phyloP scores from a whole-genome alignment of 2,329 filamentous ascomycete genomes.

The Ophiostoma australiae region DNA sequence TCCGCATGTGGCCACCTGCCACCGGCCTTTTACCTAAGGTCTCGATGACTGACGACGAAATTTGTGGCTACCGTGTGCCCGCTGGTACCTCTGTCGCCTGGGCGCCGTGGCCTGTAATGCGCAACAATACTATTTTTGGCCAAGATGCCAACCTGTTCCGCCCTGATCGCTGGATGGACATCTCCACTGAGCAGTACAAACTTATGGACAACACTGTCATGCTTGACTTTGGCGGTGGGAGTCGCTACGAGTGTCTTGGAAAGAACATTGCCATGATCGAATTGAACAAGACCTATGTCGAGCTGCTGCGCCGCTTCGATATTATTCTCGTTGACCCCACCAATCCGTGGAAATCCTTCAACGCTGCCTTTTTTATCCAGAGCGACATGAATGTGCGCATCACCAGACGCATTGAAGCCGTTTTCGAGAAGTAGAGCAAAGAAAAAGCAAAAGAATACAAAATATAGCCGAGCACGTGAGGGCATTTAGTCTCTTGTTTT shows the following conservation, averaged over 20 bases:
- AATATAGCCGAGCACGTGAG: not conserved
- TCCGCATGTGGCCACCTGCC: conserved; percentile 45
- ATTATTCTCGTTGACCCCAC: conserved; percentile 31
- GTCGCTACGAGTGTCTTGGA: conserved; percentile 39
- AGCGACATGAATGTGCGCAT: conserved; percentile 26
- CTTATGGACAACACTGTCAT: conserved; percentile 34
- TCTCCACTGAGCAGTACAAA: conserved; percentile 27
- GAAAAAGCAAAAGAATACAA: not conserved
- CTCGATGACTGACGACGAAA: conserved; percentile 37
- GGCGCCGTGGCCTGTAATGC: conserved; percentile 34
- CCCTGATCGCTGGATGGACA: conserved; percentile 44
- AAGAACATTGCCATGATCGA: conserved; percentile 42
- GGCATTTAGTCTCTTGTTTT: not conserved
- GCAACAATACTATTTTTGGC: conserved; percentile 37
- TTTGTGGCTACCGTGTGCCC: conserved; percentile 41
- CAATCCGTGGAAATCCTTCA: conserved; percentile 34
- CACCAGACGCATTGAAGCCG: conserved; percentile 18
- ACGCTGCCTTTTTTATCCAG: conserved; percentile 28
- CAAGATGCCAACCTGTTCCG: conserved; percentile 40
- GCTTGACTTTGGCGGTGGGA: conserved; percentile 39
- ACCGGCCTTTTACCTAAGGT: conserved; percentile 32
- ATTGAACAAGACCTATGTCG: conserved; percentile 36
- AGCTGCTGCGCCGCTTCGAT: conserved; percentile 33
- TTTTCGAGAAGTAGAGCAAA: not conserved
- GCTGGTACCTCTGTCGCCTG: conserved; percentile 40